These are phyloP conservation scores for Tritrichomonas foetus DNA, from an alignment of 208 protist species.

Conservation along the genomic window DNA sequence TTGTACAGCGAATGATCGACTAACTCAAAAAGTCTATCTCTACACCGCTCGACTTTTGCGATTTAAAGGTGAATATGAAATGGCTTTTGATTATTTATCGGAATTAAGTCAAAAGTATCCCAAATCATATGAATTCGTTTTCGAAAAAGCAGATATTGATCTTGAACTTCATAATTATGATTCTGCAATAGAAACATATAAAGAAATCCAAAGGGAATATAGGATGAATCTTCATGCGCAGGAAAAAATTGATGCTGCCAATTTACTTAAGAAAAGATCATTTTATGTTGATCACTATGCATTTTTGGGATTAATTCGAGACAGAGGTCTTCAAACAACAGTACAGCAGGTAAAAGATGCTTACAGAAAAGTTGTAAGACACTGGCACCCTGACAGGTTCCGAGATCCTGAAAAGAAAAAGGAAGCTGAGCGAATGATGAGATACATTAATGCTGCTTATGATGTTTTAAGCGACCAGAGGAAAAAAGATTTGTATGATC, in stretches of 20 bases:
- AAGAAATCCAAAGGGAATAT: too few species aligned
- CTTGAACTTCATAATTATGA: neutral
- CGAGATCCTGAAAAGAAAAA: neutral
- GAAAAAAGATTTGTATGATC: neutral
- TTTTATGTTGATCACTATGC: neutral
- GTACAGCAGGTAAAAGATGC: neutral
- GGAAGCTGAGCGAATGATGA: slow-evolving; percentile 12
- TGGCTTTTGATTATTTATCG: neutral
- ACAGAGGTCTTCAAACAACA: neutral
- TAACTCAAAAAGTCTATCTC: neutral
- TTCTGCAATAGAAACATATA: neutral
- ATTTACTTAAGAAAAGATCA: neutral
- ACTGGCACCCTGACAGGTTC: slow-evolving; percentile 4
- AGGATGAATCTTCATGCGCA: neutral
- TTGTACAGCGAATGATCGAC: neutral
- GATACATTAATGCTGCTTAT: neutral
- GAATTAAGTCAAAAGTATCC: neutral
- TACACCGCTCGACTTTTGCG: neutral
- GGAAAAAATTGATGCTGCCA: neutral
- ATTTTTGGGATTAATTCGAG: neutral
- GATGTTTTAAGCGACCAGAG: neutral
- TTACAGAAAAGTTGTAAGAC: neutral
- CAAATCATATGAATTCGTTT: neutral
- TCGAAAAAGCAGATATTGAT: neutral
- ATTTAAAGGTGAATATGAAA: neutral